These are phyloP conservation scores for Cytospora schulzeri DNA, from an alignment of 2,329 filamentous ascomycete species.

Conservation along the genomic window DNA sequence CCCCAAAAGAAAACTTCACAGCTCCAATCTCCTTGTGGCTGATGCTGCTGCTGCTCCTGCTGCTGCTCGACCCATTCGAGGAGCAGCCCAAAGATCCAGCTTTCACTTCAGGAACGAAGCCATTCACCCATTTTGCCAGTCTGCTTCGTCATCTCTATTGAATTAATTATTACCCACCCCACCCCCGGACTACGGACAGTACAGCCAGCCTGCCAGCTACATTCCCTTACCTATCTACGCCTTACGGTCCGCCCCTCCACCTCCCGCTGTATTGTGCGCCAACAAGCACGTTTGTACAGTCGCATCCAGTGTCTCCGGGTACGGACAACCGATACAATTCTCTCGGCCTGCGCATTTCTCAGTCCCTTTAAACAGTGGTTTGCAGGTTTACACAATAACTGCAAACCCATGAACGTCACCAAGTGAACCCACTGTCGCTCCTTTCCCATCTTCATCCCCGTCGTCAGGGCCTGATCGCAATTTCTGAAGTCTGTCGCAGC, in stretches of 20 bases:
- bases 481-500: constrained; percentile 16
- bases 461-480: constrained; percentile 16
- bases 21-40: constrained; percentile 12
- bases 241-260: constrained; percentile 3
- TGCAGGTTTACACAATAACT: not conserved
- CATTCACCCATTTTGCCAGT: not conserved
- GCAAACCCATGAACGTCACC: constrained; percentile 2
- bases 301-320: not conserved
- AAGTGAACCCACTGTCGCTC: constrained; percentile 11
- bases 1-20: constrained; percentile 19
- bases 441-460: constrained; percentile 16
- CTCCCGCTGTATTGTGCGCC: not conserved
- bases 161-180: not conserved
- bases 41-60: constrained; percentile 1
- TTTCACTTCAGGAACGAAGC: not conserved
- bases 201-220: not conserved
- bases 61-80: constrained; percentile 5
- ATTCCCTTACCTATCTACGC: not conserved
- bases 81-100: constrained; percentile 5
- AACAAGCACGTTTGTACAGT: not conserved
- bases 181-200: not conserved
- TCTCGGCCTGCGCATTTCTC: not conserved
- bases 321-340: constrained; percentile 15
- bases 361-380: not conserved
- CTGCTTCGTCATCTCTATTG: not conserved